Conservation (phyloP, 192 early-diverging fungal species). For the Backusella morwellensis region DNA sequence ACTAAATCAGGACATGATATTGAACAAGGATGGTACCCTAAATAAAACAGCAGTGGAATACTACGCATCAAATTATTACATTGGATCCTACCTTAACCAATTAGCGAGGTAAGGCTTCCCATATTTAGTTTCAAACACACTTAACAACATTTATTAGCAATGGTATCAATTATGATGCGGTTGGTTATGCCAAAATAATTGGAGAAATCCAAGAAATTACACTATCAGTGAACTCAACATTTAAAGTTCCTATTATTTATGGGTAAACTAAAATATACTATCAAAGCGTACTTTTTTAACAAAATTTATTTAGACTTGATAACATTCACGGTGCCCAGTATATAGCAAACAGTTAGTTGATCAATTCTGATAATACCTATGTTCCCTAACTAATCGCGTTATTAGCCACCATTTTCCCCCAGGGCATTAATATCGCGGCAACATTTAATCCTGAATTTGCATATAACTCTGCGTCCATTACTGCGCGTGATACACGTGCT, state of each 20-base stretch:
- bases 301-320: constrained; percentile 40
- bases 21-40: constrained; percentile 50
- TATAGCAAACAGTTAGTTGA: constrained; percentile 43
- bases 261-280: constrained; percentile 36
- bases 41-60: constrained; percentile 51
- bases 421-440: constrained; percentile 56
- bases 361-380: background rate
- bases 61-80: constrained; percentile 54
- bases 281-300: background rate
- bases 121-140: constrained; percentile 44
- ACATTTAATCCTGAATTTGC: constrained; percentile 57
- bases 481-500: constrained; percentile 62
- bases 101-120: constrained; percentile 51
- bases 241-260: constrained; percentile 58
- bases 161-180: constrained; percentile 20
- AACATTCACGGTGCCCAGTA: constrained; percentile 68
- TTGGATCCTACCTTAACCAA: constrained; percentile 62
- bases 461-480: constrained; percentile 55
- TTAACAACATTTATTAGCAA: constrained; percentile 40
- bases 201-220: constrained; percentile 57
- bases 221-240: constrained; percentile 34
- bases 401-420: constrained; percentile 53
- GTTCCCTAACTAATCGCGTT: background rate
- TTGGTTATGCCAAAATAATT: constrained; percentile 23
- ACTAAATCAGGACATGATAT: constrained; percentile 55